Evolutionary conservation across 2,329 filamentous ascomycete species (phyloP), one percentile per base, ranked within the genome.

Genomic region (Curvularia hawaiiensis): DNA sequence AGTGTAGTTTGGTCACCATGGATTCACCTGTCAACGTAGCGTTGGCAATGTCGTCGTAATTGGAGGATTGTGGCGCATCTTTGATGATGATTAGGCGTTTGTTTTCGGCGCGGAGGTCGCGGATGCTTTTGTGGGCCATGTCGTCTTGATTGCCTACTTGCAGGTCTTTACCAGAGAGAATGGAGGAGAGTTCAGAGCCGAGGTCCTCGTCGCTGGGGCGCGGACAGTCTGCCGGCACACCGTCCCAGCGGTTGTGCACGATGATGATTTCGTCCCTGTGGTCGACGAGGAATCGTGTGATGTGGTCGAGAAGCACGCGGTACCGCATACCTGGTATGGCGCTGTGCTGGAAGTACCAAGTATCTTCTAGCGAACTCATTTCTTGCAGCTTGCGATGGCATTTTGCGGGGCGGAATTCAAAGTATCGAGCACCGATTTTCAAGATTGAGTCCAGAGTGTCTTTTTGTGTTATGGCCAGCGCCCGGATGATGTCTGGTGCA

Each of bases 401-500:
- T 56, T 80, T 78, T 0, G 81, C 81, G 0, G 82, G 82, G 6
- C 82, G 72, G 62, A 83, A 83, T 67, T 83, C 82, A 52, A 84
- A 84, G 69, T 84, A 84, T 4, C 82, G 66, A 0, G 80, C 80
- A 0, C 81, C 82, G 38, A 83, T 74, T 39, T 69, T 69, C 49
- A 84, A 75, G 45, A 84, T 79, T 7, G 74, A 73, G 9, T 72
- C 62, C 0, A 83, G 70, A 2, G 66, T 69, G 60, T 84, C 80
- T 60, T 84, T 84, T 50, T 84, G 82, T 8, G 81, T 84, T 46
- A 83, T 77, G 56, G 81, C 79, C 2, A 83, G 74, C 7, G 79
- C 79, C 54, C 75, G 73, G 62, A 84, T 77, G 64, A 84, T 83
- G 63, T 78, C 69, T 16, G 66, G 77, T 3, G 70, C 71, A 22